Evolutionary conservation across 225 moss, liverwort and hornwort genomes (phyloP), one percentile per base, ranked within the genome.

Genomic region (Sphagnum contortum): DNA sequence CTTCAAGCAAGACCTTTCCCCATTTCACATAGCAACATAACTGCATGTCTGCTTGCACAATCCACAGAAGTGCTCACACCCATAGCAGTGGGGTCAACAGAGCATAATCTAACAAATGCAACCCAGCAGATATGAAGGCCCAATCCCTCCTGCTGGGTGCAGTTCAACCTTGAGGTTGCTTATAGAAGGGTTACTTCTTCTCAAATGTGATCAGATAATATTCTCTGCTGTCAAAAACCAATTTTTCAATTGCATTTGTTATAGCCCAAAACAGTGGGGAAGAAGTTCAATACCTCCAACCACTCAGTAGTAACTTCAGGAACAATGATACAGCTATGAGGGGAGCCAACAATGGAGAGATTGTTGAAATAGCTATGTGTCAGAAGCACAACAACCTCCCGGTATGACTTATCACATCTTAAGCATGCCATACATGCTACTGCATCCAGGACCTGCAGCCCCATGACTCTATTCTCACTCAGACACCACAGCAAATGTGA

Each of bases 331-430:
- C 70, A 82, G 78, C 77, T 86, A 44, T 76, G 72, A 58, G 69
- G 70, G 50, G 88, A 86, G 53, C 80, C 79, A 68, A 81, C 82
- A n/a, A 59, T 73, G 57, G 76, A 68, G 57, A 86, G 82, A 71
- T 88, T 94, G 68, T 90, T 86, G 64, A 90, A 57, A 72, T 94
- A 94, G 71, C 86, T 87, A 58, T 68, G 72, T 50, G 84, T 76
- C 49, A 94, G 63, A 47, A 94, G 69, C 50, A 82, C 84, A 60
- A 87, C 90, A 65, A 88, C 86, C 73, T 94, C 93, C 71, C 88
- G 75, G 12, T 90, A 94, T 50, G 93, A 84, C 60, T 94, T 90
- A 60, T 88, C 90, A 80, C 80, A 82, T 62, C 90, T 90, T 79
- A 94, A 77, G 75, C 88, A 86, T 55, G 88, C 90, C 88, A 94